Percentiles rank a stretch among this genome's conserved stretches.
These are phyloP conservation scores for Helicocarpus griseus DNA, from an alignment of 2,329 filamentous ascomycete species.

Conservation along the genomic window DNA sequence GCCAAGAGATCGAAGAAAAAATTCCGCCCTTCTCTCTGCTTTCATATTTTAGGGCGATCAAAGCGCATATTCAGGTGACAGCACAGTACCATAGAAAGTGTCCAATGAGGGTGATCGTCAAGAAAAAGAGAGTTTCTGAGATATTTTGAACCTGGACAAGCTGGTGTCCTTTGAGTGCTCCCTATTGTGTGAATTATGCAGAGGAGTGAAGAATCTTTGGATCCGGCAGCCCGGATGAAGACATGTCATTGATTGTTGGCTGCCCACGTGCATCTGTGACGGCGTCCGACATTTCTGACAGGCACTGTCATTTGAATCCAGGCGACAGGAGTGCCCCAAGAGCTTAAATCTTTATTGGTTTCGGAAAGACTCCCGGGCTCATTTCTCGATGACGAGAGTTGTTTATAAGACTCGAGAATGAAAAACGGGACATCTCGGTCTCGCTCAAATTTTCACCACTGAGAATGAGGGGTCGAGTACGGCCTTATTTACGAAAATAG, in stretches of 20 bases:
- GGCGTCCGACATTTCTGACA: neutral
- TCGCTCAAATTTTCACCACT: neutral
- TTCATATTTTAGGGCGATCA: neutral
- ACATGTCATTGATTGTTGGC: neutral
- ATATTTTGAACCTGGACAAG: neutral
- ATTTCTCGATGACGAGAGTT: neutral
- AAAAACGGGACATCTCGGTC: neutral
- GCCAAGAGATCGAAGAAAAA: neutral
- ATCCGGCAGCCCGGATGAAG: neutral
- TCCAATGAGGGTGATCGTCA: neutral
- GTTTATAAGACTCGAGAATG: neutral
- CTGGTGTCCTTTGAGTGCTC: neutral
- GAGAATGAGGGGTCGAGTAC: neutral
- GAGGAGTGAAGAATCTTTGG: neutral
- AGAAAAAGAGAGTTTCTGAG: neutral
- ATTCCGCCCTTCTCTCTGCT: neutral
- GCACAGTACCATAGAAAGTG: neutral
- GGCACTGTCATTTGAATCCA: neutral
- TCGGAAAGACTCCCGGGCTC: neutral
- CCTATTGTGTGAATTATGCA: neutral
- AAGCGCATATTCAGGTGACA: conserved; percentile 2
- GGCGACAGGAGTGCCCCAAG: neutral
- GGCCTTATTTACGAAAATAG: neutral
- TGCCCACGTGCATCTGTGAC: neutral
- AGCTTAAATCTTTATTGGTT: neutral